These are phyloP conservation scores for Colletotrichum siamense DNA, from an alignment of 2,329 filamentous ascomycete species.

Conservation along the genomic window DNA sequence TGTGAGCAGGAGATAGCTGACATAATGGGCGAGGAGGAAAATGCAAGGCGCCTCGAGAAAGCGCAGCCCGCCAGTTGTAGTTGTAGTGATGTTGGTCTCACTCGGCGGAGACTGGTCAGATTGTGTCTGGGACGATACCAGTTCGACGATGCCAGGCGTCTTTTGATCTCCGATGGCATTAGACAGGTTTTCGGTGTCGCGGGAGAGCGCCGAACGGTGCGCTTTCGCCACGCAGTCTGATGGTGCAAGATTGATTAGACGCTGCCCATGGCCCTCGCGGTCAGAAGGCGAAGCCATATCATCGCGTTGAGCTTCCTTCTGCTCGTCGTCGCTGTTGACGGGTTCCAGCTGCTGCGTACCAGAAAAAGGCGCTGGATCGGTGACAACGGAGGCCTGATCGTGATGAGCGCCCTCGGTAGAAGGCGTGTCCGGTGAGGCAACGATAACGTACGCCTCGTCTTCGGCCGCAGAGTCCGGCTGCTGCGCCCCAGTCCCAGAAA, in stretches of 20 bases:
- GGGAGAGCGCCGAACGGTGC: background rate
- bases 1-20: background rate
- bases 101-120: background rate
- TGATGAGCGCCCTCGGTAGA: background rate
- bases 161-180: background rate
- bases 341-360: background rate
- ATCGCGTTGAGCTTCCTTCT: background rate
- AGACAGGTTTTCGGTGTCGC: no score
- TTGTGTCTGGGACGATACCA: rapidly evolving
- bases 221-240: background rate
- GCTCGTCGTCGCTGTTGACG: background rate
- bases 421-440: rapidly evolving
- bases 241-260: background rate
- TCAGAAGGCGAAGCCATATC: background rate
- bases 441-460: background rate
- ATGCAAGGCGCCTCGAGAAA: background rate
- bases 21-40: background rate
- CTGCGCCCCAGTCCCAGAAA: background rate
- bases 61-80: background rate
- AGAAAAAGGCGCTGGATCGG: rapidly evolving
- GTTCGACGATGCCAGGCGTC: background rate
- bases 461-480: background rate
- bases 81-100: background rate
- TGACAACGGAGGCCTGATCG: background rate
- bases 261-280: background rate